Conservation (phyloP, 352 stramenopile genomes). For the Globisporangium megalacanthum region DNA sequence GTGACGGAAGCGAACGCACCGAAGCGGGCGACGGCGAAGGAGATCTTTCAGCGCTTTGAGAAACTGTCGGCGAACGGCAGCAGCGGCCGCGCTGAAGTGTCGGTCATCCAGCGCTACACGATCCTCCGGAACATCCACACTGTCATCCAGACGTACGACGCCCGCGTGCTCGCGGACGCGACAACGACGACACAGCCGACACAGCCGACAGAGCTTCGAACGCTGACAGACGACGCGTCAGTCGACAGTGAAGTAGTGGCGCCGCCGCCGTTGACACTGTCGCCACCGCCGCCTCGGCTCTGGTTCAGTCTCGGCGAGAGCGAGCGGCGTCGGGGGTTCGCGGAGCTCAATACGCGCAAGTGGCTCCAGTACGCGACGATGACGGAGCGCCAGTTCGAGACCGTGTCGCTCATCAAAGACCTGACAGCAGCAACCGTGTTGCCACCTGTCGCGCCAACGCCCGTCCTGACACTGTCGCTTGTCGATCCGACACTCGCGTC, state of each 20-base stretch:
- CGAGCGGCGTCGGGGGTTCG: background rate
- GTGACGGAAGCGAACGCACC: background rate
- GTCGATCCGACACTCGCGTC: background rate
- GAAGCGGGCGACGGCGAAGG: background rate
- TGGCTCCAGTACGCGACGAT: conserved; percentile 1
- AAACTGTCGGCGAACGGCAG: background rate
- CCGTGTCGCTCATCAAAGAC: background rate
- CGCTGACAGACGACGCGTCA: too few species aligned
- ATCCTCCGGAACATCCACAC: conserved; percentile 2
- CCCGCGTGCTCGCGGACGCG: background rate
- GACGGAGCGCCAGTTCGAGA: background rate
- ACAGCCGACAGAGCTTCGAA: too few species aligned
- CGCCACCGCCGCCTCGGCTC: background rate
- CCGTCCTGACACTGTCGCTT: background rate
- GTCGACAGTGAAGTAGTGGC: background rate
- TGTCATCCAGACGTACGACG: background rate
- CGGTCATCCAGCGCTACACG: background rate
- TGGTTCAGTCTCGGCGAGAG: background rate
- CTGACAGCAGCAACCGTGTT: background rate
- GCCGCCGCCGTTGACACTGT: background rate
- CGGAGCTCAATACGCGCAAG: background rate
- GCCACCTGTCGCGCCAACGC: too few species aligned
- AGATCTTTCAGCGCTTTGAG: conserved; percentile 1
- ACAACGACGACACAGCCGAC: too few species aligned
- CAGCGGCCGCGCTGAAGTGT: conserved; percentile 1